phyloP scores from a whole-genome alignment of 495 filamentous ascomycete genomes.

The Hypoxylon trugodes region DNA sequence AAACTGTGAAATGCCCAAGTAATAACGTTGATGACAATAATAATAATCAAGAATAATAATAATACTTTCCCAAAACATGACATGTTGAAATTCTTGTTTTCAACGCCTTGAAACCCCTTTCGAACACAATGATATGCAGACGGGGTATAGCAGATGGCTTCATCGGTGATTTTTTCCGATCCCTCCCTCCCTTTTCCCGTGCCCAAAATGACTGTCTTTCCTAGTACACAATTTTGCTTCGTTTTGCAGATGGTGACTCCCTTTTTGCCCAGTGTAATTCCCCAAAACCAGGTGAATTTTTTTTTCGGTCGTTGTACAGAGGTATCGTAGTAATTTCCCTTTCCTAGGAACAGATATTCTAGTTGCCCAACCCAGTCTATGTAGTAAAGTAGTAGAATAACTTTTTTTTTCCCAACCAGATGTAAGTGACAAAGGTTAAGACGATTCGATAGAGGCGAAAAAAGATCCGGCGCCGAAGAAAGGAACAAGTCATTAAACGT shows the following conservation, averaged over 20 bases:
- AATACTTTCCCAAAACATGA: slow-evolving; percentile 5
- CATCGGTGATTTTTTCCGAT: slow-evolving; percentile 8
- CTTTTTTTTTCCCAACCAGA: slow-evolving; percentile 32
- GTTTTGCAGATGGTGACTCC: slow-evolving; percentile 14
- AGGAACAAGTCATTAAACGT: slow-evolving; percentile 43
- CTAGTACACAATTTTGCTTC: slow-evolving; percentile 15
- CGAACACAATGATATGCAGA: slow-evolving; percentile 8
- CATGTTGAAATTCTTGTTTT: neutral
- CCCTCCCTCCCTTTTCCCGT: slow-evolving; percentile 10
- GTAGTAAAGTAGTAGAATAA: slow-evolving; percentile 32
- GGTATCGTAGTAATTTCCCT: slow-evolving; percentile 36
- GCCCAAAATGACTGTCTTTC: slow-evolving; percentile 20
- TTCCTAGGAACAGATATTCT: slow-evolving; percentile 29
- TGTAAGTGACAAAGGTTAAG: slow-evolving; percentile 26
- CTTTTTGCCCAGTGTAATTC: slow-evolving; percentile 28
- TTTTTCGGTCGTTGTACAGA: slow-evolving; percentile 37
- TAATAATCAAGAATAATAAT: slow-evolving; percentile 6
- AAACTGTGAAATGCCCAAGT: slow-evolving; percentile 4
- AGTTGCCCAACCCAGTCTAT: slow-evolving; percentile 47
- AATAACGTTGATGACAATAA: neutral
- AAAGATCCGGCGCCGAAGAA: slow-evolving; percentile 38
- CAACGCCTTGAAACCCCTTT: slow-evolving; percentile 17
- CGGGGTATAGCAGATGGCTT: slow-evolving; percentile 3
- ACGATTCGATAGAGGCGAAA: slow-evolving; percentile 25
- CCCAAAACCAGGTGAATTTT: slow-evolving; percentile 21